phyloP scores from a whole-genome alignment of 2,329 filamentous ascomycete genomes.

The Ceratocystis harringtonii region DNA sequence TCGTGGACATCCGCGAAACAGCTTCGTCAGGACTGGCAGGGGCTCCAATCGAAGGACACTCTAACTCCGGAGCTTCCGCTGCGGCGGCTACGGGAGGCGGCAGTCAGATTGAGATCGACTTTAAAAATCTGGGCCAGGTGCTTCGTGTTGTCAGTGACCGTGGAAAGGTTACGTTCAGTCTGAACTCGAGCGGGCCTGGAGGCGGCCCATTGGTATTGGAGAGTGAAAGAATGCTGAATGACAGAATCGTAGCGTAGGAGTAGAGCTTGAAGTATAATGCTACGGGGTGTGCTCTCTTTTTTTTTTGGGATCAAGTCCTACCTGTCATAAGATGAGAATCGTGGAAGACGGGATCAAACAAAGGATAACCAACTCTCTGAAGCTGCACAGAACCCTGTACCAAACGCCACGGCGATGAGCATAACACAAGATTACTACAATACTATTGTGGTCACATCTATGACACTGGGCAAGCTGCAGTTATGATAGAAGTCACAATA shows the following conservation, averaged over 20 bases:
- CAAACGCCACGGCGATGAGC: too few species aligned
- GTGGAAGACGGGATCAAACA: background rate
- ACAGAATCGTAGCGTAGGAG: background rate
- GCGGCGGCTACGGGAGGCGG: slow-evolving; percentile 20
- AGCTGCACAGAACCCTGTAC: too few species aligned
- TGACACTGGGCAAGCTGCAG: background rate
- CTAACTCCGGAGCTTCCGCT: slow-evolving; percentile 15
- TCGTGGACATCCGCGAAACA: slow-evolving; percentile 59
- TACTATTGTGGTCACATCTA: too few species aligned
- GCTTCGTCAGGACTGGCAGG: slow-evolving; percentile 22
- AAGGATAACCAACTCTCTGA: too few species aligned
- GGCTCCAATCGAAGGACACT: slow-evolving; percentile 30
- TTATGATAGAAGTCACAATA: background rate
- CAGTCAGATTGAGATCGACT: slow-evolving; percentile 59
- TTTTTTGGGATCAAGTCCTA: background rate
- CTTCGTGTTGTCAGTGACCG: slow-evolving; percentile 61
- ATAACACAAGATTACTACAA: too few species aligned
- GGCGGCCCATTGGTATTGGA: slow-evolving; percentile 54
- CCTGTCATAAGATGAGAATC: background rate
- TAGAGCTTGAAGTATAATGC: background rate
- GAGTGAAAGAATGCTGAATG: slow-evolving; percentile 31
- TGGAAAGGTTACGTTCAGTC: slow-evolving; percentile 54
- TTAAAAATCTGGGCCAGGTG: slow-evolving; percentile 60
- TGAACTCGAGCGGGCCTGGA: slow-evolving; percentile 50
- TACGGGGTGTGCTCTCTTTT: too few species aligned